Conservation (phyloP, 2,329 filamentous ascomycete species). For the Grosmannia serpens region DNA sequence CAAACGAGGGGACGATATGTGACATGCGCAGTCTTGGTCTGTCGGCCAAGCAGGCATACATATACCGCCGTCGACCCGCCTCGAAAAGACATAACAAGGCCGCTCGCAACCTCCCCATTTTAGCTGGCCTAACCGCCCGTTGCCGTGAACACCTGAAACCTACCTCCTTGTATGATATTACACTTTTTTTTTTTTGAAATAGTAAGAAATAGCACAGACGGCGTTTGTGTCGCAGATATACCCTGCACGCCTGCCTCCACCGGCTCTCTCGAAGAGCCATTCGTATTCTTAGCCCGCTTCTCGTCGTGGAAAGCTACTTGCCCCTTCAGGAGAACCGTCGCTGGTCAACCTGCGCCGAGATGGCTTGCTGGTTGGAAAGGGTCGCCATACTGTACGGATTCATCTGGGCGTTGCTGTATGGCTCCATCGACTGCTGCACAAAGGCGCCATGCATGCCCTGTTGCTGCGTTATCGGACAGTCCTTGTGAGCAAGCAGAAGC, state of each 20-base stretch:
- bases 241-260: no score
- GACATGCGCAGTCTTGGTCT: background rate
- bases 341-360: constrained; percentile 40
- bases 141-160: background rate
- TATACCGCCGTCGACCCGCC: background rate
- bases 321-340: constrained; percentile 42
- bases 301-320: background rate
- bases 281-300: background rate
- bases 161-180: background rate
- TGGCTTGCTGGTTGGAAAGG: constrained; percentile 40
- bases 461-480: constrained; percentile 83
- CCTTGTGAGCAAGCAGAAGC: constrained; percentile 83
- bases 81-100: background rate
- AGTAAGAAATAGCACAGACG: background rate
- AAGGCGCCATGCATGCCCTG: constrained; percentile 57
- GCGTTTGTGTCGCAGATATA: no score
- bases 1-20: no score
- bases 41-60: background rate
- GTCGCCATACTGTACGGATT: constrained; percentile 49
- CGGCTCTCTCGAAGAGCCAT: no score
- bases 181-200: background rate
- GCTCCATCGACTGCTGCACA: constrained; percentile 41
- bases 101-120: background rate
- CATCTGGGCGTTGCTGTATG: constrained; percentile 43
- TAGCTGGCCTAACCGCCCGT: background rate